Percentiles rank a stretch among this genome's conserved stretches.
phyloP scores from a whole-genome alignment of 2,329 filamentous ascomycete genomes.

The Xylariaceae sp. region DNA sequence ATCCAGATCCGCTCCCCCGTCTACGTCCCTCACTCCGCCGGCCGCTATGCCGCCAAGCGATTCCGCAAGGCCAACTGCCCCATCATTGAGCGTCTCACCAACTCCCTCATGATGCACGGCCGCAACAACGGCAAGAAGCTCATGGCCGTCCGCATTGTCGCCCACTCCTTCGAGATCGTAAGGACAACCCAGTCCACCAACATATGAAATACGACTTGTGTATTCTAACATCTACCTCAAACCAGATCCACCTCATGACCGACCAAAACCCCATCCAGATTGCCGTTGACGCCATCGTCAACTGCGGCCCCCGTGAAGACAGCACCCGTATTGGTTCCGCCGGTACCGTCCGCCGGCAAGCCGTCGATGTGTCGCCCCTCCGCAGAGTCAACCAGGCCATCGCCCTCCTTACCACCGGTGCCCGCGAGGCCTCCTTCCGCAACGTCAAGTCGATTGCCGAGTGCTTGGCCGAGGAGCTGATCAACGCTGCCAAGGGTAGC shows the following conservation, averaged over 20 bases:
- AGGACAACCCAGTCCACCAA: constrained; percentile 39
- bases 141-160: constrained; percentile 99
- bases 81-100: constrained; percentile 99
- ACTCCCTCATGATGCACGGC: constrained; percentile 99
- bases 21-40: constrained; percentile 98
- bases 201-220: not conserved
- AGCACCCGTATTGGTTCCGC: constrained; percentile 98
- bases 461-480: constrained; percentile 99
- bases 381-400: constrained; percentile 99
- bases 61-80: constrained; percentile 99
- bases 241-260: constrained; percentile 99
- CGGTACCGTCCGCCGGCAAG: constrained; percentile 99
- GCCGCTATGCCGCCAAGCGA: constrained; percentile 97
- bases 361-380: constrained; percentile 99
- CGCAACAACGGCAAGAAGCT: constrained; percentile 99
- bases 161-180: constrained; percentile 99
- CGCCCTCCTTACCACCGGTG: constrained; percentile 96
- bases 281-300: constrained; percentile 98
- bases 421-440: constrained; percentile 97
- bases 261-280: constrained; percentile 99
- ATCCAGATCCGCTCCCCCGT: constrained; percentile 98
- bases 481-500: constrained; percentile 99
- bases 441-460: constrained; percentile 99
- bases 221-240: constrained; percentile 4
- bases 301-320: constrained; percentile 99